A percentile compares a stretch with the other conserved stretches of the same genome.
Conservation (phyloP, 2,329 filamentous ascomycete species). For the Aspergillus pseudoviridinutans region DNA sequence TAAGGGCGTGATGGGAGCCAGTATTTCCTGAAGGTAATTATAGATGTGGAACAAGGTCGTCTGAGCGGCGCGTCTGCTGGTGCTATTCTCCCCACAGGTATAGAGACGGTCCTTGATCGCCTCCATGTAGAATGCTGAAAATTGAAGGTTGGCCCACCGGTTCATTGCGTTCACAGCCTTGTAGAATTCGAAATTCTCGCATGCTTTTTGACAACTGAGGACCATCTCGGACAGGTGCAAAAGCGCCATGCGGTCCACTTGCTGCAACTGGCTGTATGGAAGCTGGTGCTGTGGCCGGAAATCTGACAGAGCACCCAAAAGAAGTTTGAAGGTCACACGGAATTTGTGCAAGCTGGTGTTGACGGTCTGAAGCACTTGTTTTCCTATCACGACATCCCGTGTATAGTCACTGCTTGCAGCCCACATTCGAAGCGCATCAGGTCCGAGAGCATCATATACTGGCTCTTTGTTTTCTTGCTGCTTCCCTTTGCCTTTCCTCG, state of each 20-base stretch:
- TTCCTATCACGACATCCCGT: constrained; percentile 76
- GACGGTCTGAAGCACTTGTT: constrained; percentile 69
- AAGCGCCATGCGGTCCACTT: constrained; percentile 70
- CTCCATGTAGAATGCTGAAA: constrained; percentile 94
- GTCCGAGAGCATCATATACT: constrained; percentile 68
- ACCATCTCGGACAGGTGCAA: constrained; percentile 67
- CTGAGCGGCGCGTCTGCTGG: constrained; percentile 55
- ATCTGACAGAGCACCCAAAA: constrained; percentile 69
- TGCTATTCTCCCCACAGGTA: constrained; percentile 67
- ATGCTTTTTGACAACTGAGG: constrained; percentile 60
- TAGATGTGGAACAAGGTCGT: constrained; percentile 60
- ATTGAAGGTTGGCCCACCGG: constrained; percentile 73
- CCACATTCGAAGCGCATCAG: constrained; percentile 87
- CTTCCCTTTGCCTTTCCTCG: constrained; percentile 54
- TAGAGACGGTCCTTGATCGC: constrained; percentile 88
- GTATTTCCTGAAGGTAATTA: constrained; percentile 68
- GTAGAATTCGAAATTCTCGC: constrained; percentile 74
- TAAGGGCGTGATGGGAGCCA: constrained; percentile 75
- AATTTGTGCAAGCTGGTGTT: constrained; percentile 80
- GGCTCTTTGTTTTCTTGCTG: constrained; percentile 32
- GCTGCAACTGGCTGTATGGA: constrained; percentile 50
- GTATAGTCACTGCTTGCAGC: constrained; percentile 90
- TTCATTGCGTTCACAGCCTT: constrained; percentile 70
- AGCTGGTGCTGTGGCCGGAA: constrained; percentile 43
- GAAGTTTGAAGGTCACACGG: constrained; percentile 83